Base-by-base conservation (phyloP, 495 filamentous ascomycete species). In the Corynascus novoguineensis region DNA sequence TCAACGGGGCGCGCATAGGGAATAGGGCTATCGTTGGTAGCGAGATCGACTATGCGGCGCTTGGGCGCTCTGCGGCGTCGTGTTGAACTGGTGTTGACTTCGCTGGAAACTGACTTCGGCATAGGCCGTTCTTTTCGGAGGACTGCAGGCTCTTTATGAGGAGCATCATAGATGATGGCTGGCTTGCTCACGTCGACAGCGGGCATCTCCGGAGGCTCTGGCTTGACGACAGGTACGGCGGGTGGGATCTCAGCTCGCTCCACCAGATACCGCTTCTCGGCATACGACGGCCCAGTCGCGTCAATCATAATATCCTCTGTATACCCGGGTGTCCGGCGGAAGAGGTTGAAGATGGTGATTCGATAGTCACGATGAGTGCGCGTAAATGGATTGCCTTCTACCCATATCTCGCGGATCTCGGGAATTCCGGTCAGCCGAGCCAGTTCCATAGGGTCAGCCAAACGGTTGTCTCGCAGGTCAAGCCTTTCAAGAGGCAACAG, bases 291-390 rank as follows among this genome's bases (percentile, higher is more conserved):
- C 4, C 86, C 85, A 24, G 83, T 84, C 1, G 83, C 81, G 67
- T 98, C 95, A 62, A 98, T 90, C 38, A 88, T 80, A 57, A 97
- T 86, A 69, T 98, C 95, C 61, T 95, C 88, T 0, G 84, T 81
- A 64, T 92, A 93, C 10, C 93, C 93, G 3, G 93, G 90, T 0
- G 90, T 90, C n/a, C 81, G 83, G 56, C 93, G 87, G 77, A 98
- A 98, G 1, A 96, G 80, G 64, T 97, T 97, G 81, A 98, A 96
- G 61, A 98, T 95, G 24, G 83, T 86, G 59, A 95, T 77, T 28
- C 93, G 83, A 67, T 96, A 95, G 59, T 82, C 83, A 50, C 85
- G 80, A 64, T 96, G 91, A 11, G 90, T 92, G 55, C 87, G 89
- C 29, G 85, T 86, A 60, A 97, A 97, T 7, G 92, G 90, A 70